phyloP scores from a whole-genome alignment of 2,329 filamentous ascomycete genomes.

The Colletotrichum tropicicola region DNA sequence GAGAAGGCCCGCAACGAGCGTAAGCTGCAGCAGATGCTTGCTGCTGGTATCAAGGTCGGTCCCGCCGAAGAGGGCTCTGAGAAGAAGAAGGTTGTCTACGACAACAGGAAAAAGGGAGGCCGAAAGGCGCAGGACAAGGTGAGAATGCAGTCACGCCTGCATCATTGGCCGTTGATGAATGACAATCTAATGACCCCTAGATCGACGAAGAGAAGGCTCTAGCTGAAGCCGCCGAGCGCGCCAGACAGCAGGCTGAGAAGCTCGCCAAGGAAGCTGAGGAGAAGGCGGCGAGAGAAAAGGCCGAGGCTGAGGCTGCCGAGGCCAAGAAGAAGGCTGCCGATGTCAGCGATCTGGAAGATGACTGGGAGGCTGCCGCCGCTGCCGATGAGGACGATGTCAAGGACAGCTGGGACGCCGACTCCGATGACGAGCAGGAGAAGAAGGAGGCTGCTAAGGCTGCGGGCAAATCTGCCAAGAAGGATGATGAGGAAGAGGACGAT shows the following conservation, averaged over 20 bases:
- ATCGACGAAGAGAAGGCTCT: constrained; percentile 81
- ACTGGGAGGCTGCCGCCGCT: constrained; percentile 88
- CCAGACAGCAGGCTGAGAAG: constrained; percentile 73
- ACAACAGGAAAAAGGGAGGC: constrained; percentile 76
- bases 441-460: constrained; percentile 37
- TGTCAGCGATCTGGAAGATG: constrained; percentile 74
- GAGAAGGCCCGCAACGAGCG: constrained; percentile 81
- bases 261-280: constrained; percentile 69
- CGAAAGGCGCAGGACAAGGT: constrained; percentile 66
- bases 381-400: constrained; percentile 83
- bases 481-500: constrained; percentile 56
- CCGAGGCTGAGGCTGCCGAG: constrained; percentile 63
- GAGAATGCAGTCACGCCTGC: constrained; percentile 31
- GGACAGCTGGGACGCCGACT: constrained; percentile 93
- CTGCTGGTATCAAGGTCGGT: constrained; percentile 78
- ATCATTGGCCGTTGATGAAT: too few relatives aligned
- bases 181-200: constrained; percentile 41
- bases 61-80: constrained; percentile 64
- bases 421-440: constrained; percentile 72
- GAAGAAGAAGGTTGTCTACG: constrained; percentile 81
- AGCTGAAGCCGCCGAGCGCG: constrained; percentile 81
- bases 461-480: constrained; percentile 35
- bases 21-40: constrained; percentile 87
- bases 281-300: constrained; percentile 66
- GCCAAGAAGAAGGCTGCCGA: constrained; percentile 63